phyloP scores from a whole-genome alignment of 306 rosid genomes.

The Aeschynomene evenia region DNA sequence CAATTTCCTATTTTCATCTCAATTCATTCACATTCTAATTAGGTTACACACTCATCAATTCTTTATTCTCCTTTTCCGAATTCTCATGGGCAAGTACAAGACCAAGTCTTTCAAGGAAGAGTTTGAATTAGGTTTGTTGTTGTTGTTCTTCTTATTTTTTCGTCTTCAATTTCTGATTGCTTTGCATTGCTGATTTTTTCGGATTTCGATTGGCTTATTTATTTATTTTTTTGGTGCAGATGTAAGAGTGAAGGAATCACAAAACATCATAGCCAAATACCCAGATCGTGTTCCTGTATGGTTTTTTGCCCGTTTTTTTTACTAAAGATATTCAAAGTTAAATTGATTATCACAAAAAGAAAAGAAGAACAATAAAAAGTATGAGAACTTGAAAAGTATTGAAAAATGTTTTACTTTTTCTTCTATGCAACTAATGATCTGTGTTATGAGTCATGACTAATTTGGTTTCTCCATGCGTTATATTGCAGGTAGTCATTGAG shows the following conservation, averaged over 20 bases:
- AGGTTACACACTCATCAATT: too few relatives aligned
- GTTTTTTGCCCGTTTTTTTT: too few relatives aligned
- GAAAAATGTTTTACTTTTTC: background rate
- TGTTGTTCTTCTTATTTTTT: background rate
- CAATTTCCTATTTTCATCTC: background rate
- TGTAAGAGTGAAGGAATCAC: conserved; percentile 41
- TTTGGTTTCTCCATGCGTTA: background rate
- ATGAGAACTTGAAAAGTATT: too few relatives aligned
- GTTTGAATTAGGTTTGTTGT: conserved; percentile 36
- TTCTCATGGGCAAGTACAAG: conserved; percentile 39
- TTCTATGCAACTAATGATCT: background rate
- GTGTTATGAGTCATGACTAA: background rate
- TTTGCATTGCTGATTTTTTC: background rate
- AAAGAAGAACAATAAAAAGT: too few relatives aligned
- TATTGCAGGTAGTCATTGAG: conserved; percentile 47
- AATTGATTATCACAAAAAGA: too few relatives aligned
- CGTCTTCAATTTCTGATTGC: background rate
- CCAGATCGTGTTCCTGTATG: conserved; percentile 48
- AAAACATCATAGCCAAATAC: conserved; percentile 40
- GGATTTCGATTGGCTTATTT: background rate
- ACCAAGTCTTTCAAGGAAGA: conserved; percentile 41
- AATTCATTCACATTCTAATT: background rate
- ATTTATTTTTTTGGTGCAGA: conserved; percentile 15
- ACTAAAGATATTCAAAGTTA: too few relatives aligned
- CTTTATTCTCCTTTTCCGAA: too few relatives aligned